Evolutionary conservation across 2,329 filamentous ascomycete species (phyloP).

Genomic region (Salinomyces thailandicus): DNA sequence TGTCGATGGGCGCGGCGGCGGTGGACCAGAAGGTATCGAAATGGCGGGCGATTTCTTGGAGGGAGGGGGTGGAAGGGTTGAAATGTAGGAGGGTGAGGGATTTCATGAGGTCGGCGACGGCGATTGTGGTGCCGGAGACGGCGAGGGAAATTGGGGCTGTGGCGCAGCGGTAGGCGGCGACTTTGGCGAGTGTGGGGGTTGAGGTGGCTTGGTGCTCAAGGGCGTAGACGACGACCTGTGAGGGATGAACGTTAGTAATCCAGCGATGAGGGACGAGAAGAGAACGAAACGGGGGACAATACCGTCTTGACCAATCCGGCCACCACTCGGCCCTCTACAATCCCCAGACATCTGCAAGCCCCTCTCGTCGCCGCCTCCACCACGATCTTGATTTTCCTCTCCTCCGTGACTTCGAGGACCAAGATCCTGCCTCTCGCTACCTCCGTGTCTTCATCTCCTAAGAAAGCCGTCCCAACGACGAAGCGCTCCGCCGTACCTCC

Average conservation of each 20-base stretch:
- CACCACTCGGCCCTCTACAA: slow-evolving; percentile 67
- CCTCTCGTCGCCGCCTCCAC: slow-evolving; percentile 62
- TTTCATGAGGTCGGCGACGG: slow-evolving; percentile 88
- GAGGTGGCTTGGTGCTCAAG: slow-evolving; percentile 45
- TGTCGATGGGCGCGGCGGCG: slow-evolving; percentile 60
- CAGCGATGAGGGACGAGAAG: neutral
- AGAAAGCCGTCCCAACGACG: slow-evolving; percentile 77
- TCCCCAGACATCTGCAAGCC: slow-evolving; percentile 66
- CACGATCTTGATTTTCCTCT: slow-evolving; percentile 63
- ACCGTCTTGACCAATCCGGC: slow-evolving; percentile 86
- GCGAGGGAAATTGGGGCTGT: slow-evolving; percentile 76
- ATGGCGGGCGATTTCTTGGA: slow-evolving; percentile 66
- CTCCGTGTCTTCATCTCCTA: slow-evolving; percentile 46
- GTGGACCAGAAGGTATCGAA: slow-evolving; percentile 76
- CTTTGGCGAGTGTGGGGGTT: slow-evolving; percentile 51
- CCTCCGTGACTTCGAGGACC: slow-evolving; percentile 69
- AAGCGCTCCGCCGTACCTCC: slow-evolving; percentile 61
- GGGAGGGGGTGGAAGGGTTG: slow-evolving; percentile 40
- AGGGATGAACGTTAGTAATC: neutral
- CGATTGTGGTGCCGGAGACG: slow-evolving; percentile 63
- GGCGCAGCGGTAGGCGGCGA: slow-evolving; percentile 67
- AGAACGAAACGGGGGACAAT: slow-evolving; percentile 6
- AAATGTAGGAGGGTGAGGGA: slow-evolving; percentile 72
- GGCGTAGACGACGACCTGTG: slow-evolving; percentile 49
- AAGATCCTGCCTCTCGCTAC: slow-evolving; percentile 66